phyloP scores from a whole-genome alignment of 2,329 filamentous ascomycete genomes.

The Clonostachys chloroleuca region DNA sequence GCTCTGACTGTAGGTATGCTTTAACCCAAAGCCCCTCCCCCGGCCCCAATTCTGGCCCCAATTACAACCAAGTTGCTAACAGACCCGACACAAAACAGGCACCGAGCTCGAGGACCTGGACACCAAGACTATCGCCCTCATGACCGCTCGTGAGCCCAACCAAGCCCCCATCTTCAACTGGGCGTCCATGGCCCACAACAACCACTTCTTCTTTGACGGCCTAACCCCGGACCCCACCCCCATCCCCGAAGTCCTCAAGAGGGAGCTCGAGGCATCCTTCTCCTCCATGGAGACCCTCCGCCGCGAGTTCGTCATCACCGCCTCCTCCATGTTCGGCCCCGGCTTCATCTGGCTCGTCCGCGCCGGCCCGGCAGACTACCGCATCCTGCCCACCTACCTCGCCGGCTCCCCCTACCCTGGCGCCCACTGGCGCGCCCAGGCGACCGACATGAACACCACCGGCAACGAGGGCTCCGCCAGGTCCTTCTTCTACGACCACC shows the following conservation, averaged over 20 bases:
- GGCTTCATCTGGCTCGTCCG: conserved; percentile 95
- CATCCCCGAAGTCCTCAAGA: conserved; percentile 53
- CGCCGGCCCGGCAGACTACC: conserved; percentile 41
- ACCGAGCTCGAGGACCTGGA: conserved; percentile 58
- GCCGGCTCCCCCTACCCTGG: conserved; percentile 84
- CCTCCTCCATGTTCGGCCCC: conserved; percentile 89
- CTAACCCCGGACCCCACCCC: conserved; percentile 33
- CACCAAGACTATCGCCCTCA: conserved; percentile 65
- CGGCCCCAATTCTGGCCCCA: no score
- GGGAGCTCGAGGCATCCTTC: conserved; percentile 66
- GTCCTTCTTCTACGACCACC: conserved; percentile 31
- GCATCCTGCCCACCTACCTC: conserved; percentile 83
- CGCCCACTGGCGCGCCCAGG: conserved; percentile 74
- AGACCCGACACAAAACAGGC: conserved; percentile 33
- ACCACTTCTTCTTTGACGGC: conserved; percentile 72
- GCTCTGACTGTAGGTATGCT: conserved; percentile 62
- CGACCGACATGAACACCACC: conserved; percentile 65
- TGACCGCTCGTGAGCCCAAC: conserved; percentile 73
- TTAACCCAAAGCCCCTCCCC: not conserved
- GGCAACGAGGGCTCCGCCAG: conserved; percentile 30
- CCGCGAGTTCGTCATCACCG: conserved; percentile 74
- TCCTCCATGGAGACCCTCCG: conserved; percentile 79
- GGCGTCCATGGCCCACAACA: conserved; percentile 95
- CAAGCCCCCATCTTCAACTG: conserved; percentile 87
- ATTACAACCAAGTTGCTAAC: conserved; percentile 1